Conservation (phyloP, 768 basidiomycete species). For the Tulasnella sp. region DNA sequence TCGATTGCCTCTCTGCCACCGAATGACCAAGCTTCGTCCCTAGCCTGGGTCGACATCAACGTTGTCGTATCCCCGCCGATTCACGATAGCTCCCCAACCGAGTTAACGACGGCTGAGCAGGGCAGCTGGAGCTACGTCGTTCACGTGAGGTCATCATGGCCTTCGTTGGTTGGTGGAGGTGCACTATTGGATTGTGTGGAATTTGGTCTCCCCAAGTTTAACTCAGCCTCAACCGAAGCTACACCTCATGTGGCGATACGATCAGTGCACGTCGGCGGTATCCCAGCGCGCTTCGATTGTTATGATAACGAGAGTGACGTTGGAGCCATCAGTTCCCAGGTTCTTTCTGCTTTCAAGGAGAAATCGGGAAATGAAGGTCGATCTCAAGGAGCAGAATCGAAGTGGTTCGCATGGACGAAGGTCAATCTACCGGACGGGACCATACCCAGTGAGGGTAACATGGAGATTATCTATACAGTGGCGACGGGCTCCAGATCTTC, state of each 20-base stretch:
- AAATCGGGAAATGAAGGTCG: neutral
- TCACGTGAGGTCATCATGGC: constrained; percentile 25
- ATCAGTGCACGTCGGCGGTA: constrained; percentile 19
- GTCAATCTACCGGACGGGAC: neutral
- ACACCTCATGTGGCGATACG: neutral
- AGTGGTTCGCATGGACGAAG: neutral
- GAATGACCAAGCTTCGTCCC: neutral
- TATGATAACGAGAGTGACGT: constrained; percentile 2
- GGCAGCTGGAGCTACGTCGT: neutral
- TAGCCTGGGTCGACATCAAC: constrained; percentile 24
- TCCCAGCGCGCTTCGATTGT: neutral
- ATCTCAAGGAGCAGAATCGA: neutral
- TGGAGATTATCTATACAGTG: constrained; percentile 28
- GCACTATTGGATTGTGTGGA: constrained; percentile 8
- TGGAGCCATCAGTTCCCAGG: neutral
- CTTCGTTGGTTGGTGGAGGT: neutral
- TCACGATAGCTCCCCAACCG: neutral
- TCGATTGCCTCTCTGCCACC: neutral
- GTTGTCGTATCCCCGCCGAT: neutral
- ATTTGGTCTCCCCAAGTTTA: constrained; percentile 12
- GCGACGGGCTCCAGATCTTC: neutral
- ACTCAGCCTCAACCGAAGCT: constrained; percentile 17
- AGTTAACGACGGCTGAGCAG: neutral
- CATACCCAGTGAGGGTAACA: neutral
- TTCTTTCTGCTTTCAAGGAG: neutral